phyloP scores from a whole-genome alignment of 2,329 filamentous ascomycete genomes.

The Scleromitrula shiraiana region DNA sequence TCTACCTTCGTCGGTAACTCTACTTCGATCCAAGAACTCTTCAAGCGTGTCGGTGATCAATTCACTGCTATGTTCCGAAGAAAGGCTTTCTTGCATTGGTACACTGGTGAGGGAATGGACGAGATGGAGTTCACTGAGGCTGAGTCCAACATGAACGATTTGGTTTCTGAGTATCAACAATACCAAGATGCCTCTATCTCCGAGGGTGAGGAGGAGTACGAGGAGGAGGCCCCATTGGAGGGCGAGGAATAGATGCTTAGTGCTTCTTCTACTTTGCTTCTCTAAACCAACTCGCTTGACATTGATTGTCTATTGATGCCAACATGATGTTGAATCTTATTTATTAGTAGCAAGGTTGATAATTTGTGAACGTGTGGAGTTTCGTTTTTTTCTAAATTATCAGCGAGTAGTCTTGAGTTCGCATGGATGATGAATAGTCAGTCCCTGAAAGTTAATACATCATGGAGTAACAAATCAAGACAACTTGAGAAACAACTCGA shows the following conservation, averaged over 20 bases:
- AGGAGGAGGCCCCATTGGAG: constrained; percentile 71
- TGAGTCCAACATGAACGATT: constrained; percentile 99
- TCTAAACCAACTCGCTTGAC: constrained; percentile 13
- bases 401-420: constrained; percentile 18
- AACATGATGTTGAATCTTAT: constrained; percentile 19
- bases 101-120: constrained; percentile 99
- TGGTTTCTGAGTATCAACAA: constrained; percentile 99
- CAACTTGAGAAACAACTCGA: constrained; percentile 9
- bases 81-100: constrained; percentile 99
- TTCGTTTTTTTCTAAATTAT: constrained; percentile 19
- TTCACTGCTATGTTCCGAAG: constrained; percentile 99
- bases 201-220: constrained; percentile 88
- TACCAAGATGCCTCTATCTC: constrained; percentile 99
- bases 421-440: constrained; percentile 18
- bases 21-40: constrained; percentile 98
- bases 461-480: constrained; percentile 24
- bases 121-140: constrained; percentile 99
- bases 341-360: constrained; percentile 21
- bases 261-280: constrained; percentile 11
- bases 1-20: constrained; percentile 99
- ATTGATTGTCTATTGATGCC: constrained; percentile 14
- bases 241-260: constrained; percentile 46
- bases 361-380: constrained; percentile 16
- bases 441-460: constrained; percentile 21
- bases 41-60: constrained; percentile 99